phyloP scores from a whole-genome alignment of 495 filamentous ascomycete species.

The Neurospora sp. region DNA sequence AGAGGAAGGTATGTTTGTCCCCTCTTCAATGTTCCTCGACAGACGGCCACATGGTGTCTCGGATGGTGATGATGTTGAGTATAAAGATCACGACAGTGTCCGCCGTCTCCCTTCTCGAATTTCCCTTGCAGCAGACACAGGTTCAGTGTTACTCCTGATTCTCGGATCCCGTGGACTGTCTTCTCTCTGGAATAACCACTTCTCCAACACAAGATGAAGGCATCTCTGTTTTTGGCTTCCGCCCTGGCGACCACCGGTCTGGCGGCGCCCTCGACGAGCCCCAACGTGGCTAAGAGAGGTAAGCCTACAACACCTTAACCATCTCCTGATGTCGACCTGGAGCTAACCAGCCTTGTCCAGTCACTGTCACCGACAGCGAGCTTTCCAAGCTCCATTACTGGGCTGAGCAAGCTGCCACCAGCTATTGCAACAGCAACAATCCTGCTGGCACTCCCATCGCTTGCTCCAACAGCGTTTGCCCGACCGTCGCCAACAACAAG shows the following conservation, averaged over 20 bases:
- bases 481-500: conserved; percentile 43
- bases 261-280: conserved; percentile 5
- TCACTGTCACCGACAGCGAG: conserved; percentile 20
- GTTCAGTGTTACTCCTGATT: neutral
- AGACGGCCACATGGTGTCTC: neutral
- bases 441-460: conserved; percentile 39
- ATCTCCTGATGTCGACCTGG: neutral
- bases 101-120: neutral
- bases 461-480: conserved; percentile 52
- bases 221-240: conserved; percentile 8
- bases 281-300: neutral
- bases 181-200: neutral
- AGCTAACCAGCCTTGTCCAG: neutral
- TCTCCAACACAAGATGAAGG: conserved; percentile 9
- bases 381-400: conserved; percentile 49
- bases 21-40: neutral
- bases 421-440: conserved; percentile 55
- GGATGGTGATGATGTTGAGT: neutral
- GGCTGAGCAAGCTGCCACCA: conserved; percentile 59
- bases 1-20: neutral
- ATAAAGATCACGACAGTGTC: neutral
- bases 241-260: conserved; percentile 6
- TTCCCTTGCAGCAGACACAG: neutral
- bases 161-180: neutral
- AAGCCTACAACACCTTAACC: neutral